Conservation (phyloP, 2,329 filamentous ascomycete species). For the Emmonsiellopsis sp. region DNA sequence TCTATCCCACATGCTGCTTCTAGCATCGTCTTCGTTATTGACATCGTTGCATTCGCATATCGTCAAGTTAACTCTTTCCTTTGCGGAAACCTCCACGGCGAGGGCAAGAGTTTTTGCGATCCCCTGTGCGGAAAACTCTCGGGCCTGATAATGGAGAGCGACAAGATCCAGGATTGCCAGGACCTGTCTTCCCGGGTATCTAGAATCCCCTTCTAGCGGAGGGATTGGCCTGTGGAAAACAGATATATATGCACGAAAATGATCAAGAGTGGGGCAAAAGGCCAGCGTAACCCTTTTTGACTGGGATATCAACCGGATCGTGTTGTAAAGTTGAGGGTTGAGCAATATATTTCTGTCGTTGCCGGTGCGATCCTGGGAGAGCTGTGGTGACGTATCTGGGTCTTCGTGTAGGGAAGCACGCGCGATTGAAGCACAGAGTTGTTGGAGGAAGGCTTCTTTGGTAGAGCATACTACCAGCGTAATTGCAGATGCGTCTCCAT, state of each 20-base stretch:
- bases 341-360: constrained; percentile 24
- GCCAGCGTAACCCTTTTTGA: constrained; percentile 59
- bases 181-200: constrained; percentile 13
- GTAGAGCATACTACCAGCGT: constrained; percentile 63
- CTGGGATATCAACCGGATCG: constrained; percentile 59
- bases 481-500: constrained; percentile 46
- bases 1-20: constrained; percentile 36
- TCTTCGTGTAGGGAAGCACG: neutral
- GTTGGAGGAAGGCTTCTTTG: constrained; percentile 53
- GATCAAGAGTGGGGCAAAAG: constrained; percentile 67
- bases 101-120: constrained; percentile 35
- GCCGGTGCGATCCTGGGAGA: constrained; percentile 4
- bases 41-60: constrained; percentile 33
- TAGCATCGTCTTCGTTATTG: constrained; percentile 19
- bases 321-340: constrained; percentile 41
- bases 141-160: constrained; percentile 32
- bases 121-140: constrained; percentile 40
- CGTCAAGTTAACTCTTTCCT: constrained; percentile 21
- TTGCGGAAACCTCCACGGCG: constrained; percentile 28
- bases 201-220: neutral
- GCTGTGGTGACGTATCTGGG: constrained; percentile 12
- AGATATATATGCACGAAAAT: constrained; percentile 67
- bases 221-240: constrained; percentile 32
- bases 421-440: constrained; percentile 44
- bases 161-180: constrained; percentile 33